Conservation (phyloP, 306 rosid species). For the Cajanus cajan region DNA sequence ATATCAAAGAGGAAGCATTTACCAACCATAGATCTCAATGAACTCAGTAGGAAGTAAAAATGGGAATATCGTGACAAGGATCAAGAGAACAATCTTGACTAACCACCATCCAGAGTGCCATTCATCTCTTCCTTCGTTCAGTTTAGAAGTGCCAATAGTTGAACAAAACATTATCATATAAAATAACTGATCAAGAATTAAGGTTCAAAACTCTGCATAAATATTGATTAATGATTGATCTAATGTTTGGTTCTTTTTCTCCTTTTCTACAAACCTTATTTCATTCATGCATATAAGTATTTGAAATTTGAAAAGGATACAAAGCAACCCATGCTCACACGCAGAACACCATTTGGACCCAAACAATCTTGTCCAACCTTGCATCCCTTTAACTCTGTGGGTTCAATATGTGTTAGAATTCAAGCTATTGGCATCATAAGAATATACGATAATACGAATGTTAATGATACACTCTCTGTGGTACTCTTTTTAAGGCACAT, state of each 20-base stretch:
- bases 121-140: constrained; percentile 54
- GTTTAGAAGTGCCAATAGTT: constrained; percentile 68
- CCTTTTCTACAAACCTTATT: background rate
- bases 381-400: constrained; percentile 73
- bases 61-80: constrained; percentile 53
- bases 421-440: background rate
- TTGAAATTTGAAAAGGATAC: constrained; percentile 65
- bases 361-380: constrained; percentile 64
- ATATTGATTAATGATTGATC: background rate
- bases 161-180: constrained; percentile 83
- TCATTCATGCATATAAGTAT: background rate
- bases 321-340: constrained; percentile 94
- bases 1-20: constrained; percentile 11
- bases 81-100: constrained; percentile 65
- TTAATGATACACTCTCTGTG: background rate
- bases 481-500: background rate
- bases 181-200: constrained; percentile 63
- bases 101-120: constrained; percentile 99
- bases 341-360: constrained; percentile 91
- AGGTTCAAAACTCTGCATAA: constrained; percentile 39
- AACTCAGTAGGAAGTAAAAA: constrained; percentile 75
- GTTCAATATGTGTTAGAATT: constrained; percentile 11
- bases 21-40: constrained; percentile 86
- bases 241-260: background rate
- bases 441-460: background rate